phyloP scores from a whole-genome alignment of 805 yeast species.

The Saturnispora kantuleensis region DNA sequence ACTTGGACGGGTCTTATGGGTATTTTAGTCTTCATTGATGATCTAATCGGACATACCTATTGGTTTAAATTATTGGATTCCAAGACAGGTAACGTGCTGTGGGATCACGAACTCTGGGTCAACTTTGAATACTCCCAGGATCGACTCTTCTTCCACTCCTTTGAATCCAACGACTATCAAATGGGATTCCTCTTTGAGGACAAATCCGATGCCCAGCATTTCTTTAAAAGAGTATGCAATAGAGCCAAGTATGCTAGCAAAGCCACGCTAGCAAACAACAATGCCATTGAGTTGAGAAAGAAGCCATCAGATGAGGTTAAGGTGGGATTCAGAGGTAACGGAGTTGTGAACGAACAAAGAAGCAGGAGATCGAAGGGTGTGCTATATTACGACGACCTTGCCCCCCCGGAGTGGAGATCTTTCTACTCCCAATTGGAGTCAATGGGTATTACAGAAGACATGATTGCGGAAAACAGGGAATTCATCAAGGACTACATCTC shows the following conservation, averaged over 20 bases:
- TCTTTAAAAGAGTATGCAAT: slow-evolving; percentile 63
- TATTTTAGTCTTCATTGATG: slow-evolving; percentile 81
- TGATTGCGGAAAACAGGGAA: slow-evolving; percentile 79
- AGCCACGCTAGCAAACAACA: slow-evolving; percentile 75
- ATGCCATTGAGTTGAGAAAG: slow-evolving; percentile 73
- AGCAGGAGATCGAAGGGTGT: slow-evolving; percentile 47
- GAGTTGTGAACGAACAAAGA: slow-evolving; percentile 38
- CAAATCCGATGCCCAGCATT: slow-evolving; percentile 76
- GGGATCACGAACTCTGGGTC: slow-evolving; percentile 95
- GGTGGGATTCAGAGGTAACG: slow-evolving; percentile 62
- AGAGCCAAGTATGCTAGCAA: slow-evolving; percentile 81
- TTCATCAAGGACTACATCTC: slow-evolving; percentile 72
- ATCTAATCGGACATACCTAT: slow-evolving; percentile 87
- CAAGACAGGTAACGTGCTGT: slow-evolving; percentile 67
- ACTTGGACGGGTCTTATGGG: slow-evolving; percentile 82
- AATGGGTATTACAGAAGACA: slow-evolving; percentile 76
- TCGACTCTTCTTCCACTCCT: slow-evolving; percentile 87
- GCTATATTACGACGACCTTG: slow-evolving; percentile 64
- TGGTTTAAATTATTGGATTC: slow-evolving; percentile 78
- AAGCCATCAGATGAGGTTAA: slow-evolving; percentile 28
- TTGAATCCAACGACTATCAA: slow-evolving; percentile 83
- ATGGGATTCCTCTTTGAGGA: slow-evolving; percentile 88
- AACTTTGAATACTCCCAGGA: slow-evolving; percentile 89
- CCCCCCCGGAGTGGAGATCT: slow-evolving; percentile 79
- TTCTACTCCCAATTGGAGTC: slow-evolving; percentile 62